Conservation (phyloP, 768 basidiomycete genomes). For the Chiua virens region DNA sequence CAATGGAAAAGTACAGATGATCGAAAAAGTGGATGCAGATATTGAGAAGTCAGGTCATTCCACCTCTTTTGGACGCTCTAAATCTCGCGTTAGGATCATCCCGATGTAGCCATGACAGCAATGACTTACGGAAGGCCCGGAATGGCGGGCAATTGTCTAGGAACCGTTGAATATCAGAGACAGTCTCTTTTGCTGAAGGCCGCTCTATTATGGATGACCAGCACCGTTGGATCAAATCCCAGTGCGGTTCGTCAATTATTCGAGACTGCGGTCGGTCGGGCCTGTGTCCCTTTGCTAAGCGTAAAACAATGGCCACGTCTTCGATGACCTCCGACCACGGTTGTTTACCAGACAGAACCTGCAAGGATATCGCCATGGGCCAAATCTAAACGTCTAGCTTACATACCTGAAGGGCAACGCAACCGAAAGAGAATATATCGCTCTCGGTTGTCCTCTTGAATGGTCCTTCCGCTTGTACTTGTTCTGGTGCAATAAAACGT, state of each 20-base stretch:
- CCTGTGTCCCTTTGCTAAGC: neutral
- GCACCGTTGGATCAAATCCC: slow-evolving; percentile 12
- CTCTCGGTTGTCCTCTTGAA: slow-evolving; percentile 1
- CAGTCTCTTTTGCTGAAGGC: neutral
- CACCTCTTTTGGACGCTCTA: too few relatives aligned
- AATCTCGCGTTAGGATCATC: too few relatives aligned
- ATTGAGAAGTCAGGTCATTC: too few relatives aligned
- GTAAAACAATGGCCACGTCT: slow-evolving; percentile 4
- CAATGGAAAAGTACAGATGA: too few relatives aligned
- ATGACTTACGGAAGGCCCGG: neutral
- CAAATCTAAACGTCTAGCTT: neutral
- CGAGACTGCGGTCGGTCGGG: slow-evolving; percentile 4
- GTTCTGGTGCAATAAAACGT: slow-evolving; percentile 43
- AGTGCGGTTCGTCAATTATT: slow-evolving; percentile 2
- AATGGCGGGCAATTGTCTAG: neutral
- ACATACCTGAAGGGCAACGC: slow-evolving; percentile 30
- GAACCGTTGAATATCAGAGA: neutral
- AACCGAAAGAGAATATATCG: slow-evolving; percentile 26
- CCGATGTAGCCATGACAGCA: too few relatives aligned
- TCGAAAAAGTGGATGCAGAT: too few relatives aligned
- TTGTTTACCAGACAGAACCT: slow-evolving; percentile 24
- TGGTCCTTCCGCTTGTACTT: slow-evolving; percentile 19
- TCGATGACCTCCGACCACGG: slow-evolving; percentile 9
- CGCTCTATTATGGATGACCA: neutral
- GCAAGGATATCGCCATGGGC: neutral